Evolutionary conservation across 208 protist genomes (phyloP).

Genomic region (Wallacemonas sp.): DNA sequence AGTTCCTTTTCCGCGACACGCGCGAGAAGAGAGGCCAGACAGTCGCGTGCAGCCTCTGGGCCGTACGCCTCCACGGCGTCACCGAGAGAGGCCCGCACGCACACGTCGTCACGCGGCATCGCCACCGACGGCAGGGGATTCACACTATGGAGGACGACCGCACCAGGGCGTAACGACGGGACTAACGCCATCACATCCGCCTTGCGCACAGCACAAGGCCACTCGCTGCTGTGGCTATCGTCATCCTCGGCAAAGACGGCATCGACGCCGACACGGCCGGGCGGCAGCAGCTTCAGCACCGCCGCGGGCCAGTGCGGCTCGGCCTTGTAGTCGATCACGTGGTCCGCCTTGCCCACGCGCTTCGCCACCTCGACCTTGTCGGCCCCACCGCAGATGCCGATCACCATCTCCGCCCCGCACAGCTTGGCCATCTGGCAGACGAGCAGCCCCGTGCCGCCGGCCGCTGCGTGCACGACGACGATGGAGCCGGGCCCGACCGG

Average conservation of each 20-base stretch:
- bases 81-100: neutral
- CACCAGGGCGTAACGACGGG: too few relatives aligned
- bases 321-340: constrained; percentile 74
- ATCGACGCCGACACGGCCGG: constrained; percentile 39
- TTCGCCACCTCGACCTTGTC: constrained; percentile 69
- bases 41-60: neutral
- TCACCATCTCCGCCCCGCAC: constrained; percentile 80
- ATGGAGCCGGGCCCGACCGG: constrained; percentile 34
- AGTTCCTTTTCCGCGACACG: neutral
- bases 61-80: neutral
- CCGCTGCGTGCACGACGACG: constrained; percentile 87
- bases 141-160: too few relatives aligned
- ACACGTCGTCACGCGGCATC: neutral
- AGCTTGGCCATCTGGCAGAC: constrained; percentile 92
- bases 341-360: constrained; percentile 49
- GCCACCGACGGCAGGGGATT: neutral
- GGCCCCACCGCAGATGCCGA: constrained; percentile 76
- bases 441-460: constrained; percentile 83
- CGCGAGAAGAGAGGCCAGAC: neutral
- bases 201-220: too few relatives aligned
- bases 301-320: constrained; percentile 49
- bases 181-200: too few relatives aligned
- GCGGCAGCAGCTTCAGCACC: constrained; percentile 54
- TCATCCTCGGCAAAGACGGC: constrained; percentile 49
- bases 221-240: too few relatives aligned